Conservation (phyloP, 306 rosid species). For the Glycine tomentella region DNA sequence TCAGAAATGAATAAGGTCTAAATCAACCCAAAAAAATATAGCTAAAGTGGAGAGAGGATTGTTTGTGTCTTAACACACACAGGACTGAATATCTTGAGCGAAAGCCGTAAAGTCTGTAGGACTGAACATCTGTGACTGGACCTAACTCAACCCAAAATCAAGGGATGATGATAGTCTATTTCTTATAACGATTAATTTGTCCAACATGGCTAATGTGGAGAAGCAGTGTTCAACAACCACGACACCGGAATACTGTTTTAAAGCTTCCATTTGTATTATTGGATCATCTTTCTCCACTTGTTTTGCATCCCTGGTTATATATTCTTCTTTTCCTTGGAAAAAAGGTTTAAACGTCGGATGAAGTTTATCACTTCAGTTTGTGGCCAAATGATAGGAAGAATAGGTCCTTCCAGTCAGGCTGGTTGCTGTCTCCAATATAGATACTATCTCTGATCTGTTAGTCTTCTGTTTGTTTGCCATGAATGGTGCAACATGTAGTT, state of each 20-base stretch:
- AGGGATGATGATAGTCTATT: neutral
- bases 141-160: neutral
- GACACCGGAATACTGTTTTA: neutral
- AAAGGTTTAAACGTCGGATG: neutral
- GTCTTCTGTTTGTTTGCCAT: too few species aligned
- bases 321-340: neutral
- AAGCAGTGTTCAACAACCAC: neutral
- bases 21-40: neutral
- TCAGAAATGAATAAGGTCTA: neutral
- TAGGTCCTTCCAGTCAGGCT: neutral
- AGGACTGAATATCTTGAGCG: neutral
- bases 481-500: too few species aligned
- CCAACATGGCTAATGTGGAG: neutral
- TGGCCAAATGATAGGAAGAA: neutral
- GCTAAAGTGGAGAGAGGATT: neutral
- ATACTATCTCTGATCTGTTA: too few species aligned
- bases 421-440: neutral
- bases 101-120: neutral
- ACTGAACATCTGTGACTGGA: neutral
- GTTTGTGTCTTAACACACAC: neutral
- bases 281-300: neutral
- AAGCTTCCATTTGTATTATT: neutral
- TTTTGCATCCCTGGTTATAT: neutral
- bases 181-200: neutral
- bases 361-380: neutral